Percentiles rank a stretch among this genome's conserved stretches.
Conservation (phyloP, 2,329 filamentous ascomycete genomes). For the Xylaria sp. region DNA sequence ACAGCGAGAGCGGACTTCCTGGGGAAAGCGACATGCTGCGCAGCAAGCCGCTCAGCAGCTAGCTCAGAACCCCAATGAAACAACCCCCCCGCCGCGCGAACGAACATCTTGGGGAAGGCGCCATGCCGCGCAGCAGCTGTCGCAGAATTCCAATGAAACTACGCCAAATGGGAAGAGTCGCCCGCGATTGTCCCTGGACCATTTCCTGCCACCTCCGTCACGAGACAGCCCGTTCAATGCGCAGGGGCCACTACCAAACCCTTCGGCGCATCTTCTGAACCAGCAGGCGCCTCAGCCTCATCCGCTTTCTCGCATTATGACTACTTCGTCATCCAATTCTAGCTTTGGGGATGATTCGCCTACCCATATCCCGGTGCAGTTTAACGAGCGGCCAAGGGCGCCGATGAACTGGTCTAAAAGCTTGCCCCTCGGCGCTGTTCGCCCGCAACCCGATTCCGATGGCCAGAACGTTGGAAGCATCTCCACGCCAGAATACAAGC, state of each 20-base stretch:
- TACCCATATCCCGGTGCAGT: slow-evolving; percentile 61
- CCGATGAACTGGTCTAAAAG: slow-evolving; percentile 71
- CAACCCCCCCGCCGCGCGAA: slow-evolving; percentile 61
- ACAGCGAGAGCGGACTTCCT: slow-evolving; percentile 75
- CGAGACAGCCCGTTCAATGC: slow-evolving; percentile 68
- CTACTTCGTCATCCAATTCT: slow-evolving; percentile 82
- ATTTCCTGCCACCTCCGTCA: slow-evolving; percentile 66
- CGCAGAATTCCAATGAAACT: slow-evolving; percentile 54
- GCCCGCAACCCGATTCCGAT: slow-evolving; percentile 29
- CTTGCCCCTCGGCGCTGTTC: slow-evolving; percentile 53
- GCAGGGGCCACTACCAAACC: slow-evolving; percentile 54
- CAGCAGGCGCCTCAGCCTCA: slow-evolving; percentile 63
- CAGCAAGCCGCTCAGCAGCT: slow-evolving; percentile 56
- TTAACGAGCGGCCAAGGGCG: slow-evolving; percentile 54
- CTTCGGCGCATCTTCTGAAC: slow-evolving; percentile 55
- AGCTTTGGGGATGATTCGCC: slow-evolving; percentile 72
- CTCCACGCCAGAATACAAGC: slow-evolving; percentile 78
- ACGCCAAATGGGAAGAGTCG: slow-evolving; percentile 63
- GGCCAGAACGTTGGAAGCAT: slow-evolving; percentile 44
- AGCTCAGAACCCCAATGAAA: slow-evolving; percentile 54
- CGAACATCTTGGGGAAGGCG: slow-evolving; percentile 65
- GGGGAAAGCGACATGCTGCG: slow-evolving; percentile 62
- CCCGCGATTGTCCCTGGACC: slow-evolving; percentile 78
- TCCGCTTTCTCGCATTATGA: slow-evolving; percentile 83
- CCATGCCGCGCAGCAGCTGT: slow-evolving; percentile 58